These are phyloP conservation scores for Hypoxylon fuscum DNA, from an alignment of 495 filamentous ascomycete genomes.

Conservation along the genomic window DNA sequence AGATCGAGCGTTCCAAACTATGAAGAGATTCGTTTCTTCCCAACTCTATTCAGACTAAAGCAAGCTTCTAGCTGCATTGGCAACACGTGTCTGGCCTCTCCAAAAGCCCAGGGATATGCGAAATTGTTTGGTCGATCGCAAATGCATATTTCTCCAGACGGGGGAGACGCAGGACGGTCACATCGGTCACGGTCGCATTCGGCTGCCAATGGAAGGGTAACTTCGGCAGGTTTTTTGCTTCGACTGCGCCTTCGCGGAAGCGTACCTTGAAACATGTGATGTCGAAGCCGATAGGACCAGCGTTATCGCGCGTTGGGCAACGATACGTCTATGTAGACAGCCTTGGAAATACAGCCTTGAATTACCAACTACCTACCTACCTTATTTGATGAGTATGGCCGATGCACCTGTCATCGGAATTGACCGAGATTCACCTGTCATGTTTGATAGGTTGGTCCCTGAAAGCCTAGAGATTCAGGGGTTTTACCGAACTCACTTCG, in stretches of 20 bases:
- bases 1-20: constrained; percentile 28
- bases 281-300: constrained; percentile 23
- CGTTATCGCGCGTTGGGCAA: constrained; percentile 4
- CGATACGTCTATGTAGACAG: constrained; percentile 16
- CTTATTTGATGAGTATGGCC: constrained; percentile 21
- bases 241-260: constrained; percentile 23
- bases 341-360: constrained; percentile 16
- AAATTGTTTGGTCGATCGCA: constrained; percentile 20
- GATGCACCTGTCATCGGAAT: constrained; percentile 17
- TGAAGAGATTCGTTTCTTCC: constrained; percentile 25
- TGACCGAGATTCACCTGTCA: constrained; percentile 26
- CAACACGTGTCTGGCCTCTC: constrained; percentile 33
- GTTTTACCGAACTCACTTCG: constrained; percentile 10
- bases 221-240: constrained; percentile 16
- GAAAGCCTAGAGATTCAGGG: constrained; percentile 12
- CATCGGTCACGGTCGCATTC: constrained; percentile 37
- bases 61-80: constrained; percentile 22
- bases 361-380: constrained; percentile 19
- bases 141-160: constrained; percentile 15
- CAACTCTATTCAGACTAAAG: constrained; percentile 11
- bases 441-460: constrained; percentile 35
- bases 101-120: background rate
- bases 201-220: constrained; percentile 29
- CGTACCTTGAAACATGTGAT: constrained; percentile 35
- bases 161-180: constrained; percentile 31